A percentile compares a stretch with the other conserved stretches of the same genome.
Conservation (phyloP, 2,329 filamentous ascomycete genomes). For the Pseudocercospora cruenta region DNA sequence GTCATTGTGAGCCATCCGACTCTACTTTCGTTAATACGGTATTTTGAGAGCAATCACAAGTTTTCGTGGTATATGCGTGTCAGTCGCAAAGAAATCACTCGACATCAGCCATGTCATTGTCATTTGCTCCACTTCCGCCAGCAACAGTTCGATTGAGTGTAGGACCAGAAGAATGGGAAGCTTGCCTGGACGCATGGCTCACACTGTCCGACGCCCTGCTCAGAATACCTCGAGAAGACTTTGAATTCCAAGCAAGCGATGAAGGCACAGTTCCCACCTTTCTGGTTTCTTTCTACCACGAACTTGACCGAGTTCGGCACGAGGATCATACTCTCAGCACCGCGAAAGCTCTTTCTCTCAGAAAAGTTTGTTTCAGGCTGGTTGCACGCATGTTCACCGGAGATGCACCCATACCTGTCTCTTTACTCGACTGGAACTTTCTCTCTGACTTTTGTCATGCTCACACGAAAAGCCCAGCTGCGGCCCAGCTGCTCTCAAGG, state of each 20-base stretch:
- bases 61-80: background rate
- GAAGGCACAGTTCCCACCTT: conserved; percentile 66
- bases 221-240: conserved; percentile 57
- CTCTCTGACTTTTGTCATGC: conserved; percentile 68
- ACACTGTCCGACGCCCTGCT: conserved; percentile 69
- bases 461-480: conserved; percentile 66
- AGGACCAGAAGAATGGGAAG: conserved; percentile 72
- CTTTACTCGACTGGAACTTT: conserved; percentile 67
- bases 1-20: conserved; percentile 7
- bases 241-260: conserved; percentile 53
- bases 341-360: conserved; percentile 54
- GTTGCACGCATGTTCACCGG: conserved; percentile 36
- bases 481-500: conserved; percentile 52
- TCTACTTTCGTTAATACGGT: background rate
- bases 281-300: conserved; percentile 67
- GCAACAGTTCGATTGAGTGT: conserved; percentile 68
- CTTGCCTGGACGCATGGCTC: conserved; percentile 76
- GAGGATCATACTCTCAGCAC: conserved; percentile 30
- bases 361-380: conserved; percentile 68
- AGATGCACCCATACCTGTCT: conserved; percentile 40
- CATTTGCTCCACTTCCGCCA: conserved; percentile 60
- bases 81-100: background rate
- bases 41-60: background rate
- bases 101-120: background rate
- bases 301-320: conserved; percentile 46